Evolutionary conservation across 257 asterid species (phyloP), one percentile per base, ranked within the genome.

Genomic region (Jacaranda copaia): DNA sequence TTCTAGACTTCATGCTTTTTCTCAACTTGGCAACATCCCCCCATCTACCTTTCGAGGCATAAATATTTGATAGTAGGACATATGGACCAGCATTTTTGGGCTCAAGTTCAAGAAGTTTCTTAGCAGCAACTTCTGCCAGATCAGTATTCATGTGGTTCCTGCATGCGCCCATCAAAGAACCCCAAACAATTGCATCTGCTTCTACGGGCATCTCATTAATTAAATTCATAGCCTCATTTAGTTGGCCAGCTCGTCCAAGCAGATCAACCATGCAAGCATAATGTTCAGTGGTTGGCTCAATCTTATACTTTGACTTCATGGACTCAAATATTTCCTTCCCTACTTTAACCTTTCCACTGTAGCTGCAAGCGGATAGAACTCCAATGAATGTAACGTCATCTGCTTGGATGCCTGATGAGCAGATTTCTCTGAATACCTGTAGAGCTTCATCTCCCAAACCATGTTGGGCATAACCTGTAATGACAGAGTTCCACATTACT

Each of bases 261-360:
- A 93, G 79, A 83, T 92, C 96, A 18, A 92, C 96, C 89, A 87
- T 83, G 80, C 96, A 90, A 16, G 95, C 93, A 80, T 89, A 89
- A 78, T 92, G 97, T 40, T 74, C 92, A 19, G 82, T 73, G 40
- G 63, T 59, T 18, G 92, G 95, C 73, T 80, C 87, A 12, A 89
- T 74, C 71, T 42, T 36, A 71, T 91, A 85, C 82, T 75, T 82
- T 62, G 85, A 74, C 65, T 76, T 89, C 98, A 93, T 90, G 51
- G 82, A 84, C 62, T 74, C 89, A 20, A 93, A 93, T 20, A 89
- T 77, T 77, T 82, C 88, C 75, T 77, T 81, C 68, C 97, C 98
- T 83, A 91, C 89, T 73, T 86, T 74, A 59, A 91, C 89, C 77
- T 82, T 81, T 74, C 97, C 96, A 48, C 89, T 85, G 85, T 93